phyloP scores from a whole-genome alignment of 306 rosid genomes.

The Benincasa hispida region DNA sequence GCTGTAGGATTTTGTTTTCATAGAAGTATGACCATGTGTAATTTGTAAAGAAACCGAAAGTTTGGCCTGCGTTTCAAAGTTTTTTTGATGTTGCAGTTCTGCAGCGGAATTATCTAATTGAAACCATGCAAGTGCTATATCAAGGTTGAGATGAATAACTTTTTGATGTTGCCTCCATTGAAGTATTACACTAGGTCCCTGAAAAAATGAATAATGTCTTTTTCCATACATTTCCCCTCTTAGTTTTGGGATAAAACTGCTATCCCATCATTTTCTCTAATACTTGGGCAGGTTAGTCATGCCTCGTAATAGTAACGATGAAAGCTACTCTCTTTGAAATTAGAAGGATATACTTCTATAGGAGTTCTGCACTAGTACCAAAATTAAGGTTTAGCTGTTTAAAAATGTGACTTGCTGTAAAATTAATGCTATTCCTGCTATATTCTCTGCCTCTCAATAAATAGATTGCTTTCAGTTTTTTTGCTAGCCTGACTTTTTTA shows the following conservation, averaged over 20 bases:
- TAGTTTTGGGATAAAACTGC: background rate
- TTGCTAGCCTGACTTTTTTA: background rate
- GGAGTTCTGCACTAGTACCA: background rate
- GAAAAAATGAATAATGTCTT: background rate
- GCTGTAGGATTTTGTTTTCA: too few relatives aligned
- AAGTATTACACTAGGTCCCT: background rate
- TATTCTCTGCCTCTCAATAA: background rate
- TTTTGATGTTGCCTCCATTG: background rate
- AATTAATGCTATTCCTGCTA: background rate
- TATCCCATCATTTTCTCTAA: background rate
- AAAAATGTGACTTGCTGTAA: background rate
- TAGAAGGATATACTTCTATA: background rate
- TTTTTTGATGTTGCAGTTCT: background rate
- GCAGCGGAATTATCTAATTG: background rate
- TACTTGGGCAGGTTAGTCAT: background rate
- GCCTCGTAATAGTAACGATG: background rate
- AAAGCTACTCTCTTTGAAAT: background rate
- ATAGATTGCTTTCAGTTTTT: background rate
- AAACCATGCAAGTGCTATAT: background rate
- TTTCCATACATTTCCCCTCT: background rate
- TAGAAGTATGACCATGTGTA: background rate
- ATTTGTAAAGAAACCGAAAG: background rate
- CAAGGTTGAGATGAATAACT: background rate
- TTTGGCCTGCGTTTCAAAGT: background rate
- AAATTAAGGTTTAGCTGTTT: background rate